Percentiles rank a stretch among this genome's conserved stretches.
These are phyloP conservation scores for Tetramitus jugosus DNA, from an alignment of 208 protist genomes.

Conservation along the genomic window DNA sequence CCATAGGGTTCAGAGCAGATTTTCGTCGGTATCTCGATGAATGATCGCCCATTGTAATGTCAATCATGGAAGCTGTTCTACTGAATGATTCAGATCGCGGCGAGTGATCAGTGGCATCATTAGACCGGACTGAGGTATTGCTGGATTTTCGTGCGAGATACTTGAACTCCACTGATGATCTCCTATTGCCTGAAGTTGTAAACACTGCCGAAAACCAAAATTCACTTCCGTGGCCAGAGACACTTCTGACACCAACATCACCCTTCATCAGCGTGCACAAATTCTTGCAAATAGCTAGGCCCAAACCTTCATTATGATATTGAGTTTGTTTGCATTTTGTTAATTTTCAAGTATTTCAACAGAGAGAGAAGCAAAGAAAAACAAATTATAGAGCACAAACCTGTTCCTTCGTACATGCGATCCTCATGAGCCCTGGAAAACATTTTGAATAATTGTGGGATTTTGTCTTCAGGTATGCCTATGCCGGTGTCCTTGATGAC, in stretches of 20 bases:
- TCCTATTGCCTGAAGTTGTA: neutral
- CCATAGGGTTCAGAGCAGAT: neutral
- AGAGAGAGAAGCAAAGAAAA: no score
- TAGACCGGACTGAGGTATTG: neutral
- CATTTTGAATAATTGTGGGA: slow-evolving; percentile 5
- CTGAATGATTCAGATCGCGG: neutral
- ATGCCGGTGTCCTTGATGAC: neutral
- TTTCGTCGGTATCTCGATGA: neutral
- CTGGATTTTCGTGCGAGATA: neutral
- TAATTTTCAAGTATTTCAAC: no score
- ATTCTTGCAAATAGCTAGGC: slow-evolving; percentile 14
- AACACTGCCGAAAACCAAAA: slow-evolving; percentile 8
- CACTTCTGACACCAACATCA: neutral
- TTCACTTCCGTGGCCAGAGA: neutral
- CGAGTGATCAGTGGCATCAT: neutral
- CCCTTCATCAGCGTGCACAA: neutral
- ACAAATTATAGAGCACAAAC: no score
- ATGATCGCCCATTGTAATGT: neutral
- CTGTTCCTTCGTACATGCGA: slow-evolving; percentile 2
- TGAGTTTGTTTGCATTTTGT: no score
- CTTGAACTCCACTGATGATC: neutral
- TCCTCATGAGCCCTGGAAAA: neutral
- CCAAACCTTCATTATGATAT: no score
- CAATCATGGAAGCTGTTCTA: neutral
- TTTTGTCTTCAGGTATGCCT: slow-evolving; percentile 12